Percentiles rank a stretch among this genome's conserved stretches.
These are phyloP conservation scores for fission yeast (Schizosaccharomyces pombe) DNA, from an alignment of 805 yeast species.

Conservation along the genomic window ASM294v3 CU329670.1:4763001-4763500, in stretches of 20 bases:
- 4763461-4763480: constrained; percentile 4
- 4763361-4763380: background rate
- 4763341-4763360: background rate
- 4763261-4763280: constrained; percentile 2
- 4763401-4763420: background rate
- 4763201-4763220: background rate
- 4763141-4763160: background rate
- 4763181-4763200: background rate
- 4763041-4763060: background rate
- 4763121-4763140: background rate
- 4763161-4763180: background rate
- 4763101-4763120: background rate
- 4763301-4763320: constrained; percentile 9
- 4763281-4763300: constrained; percentile 9
- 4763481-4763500: constrained; percentile 4
- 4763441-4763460: background rate
- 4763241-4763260: background rate
- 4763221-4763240: background rate
- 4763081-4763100: background rate
- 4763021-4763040: background rate
- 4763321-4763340: background rate
- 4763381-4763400: background rate
- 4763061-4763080: background rate
- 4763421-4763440: background rate
- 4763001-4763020: background rate